phyloP scores from a whole-genome alignment of 352 stramenopile species.

The Phytophthora tentaculata region DNA sequence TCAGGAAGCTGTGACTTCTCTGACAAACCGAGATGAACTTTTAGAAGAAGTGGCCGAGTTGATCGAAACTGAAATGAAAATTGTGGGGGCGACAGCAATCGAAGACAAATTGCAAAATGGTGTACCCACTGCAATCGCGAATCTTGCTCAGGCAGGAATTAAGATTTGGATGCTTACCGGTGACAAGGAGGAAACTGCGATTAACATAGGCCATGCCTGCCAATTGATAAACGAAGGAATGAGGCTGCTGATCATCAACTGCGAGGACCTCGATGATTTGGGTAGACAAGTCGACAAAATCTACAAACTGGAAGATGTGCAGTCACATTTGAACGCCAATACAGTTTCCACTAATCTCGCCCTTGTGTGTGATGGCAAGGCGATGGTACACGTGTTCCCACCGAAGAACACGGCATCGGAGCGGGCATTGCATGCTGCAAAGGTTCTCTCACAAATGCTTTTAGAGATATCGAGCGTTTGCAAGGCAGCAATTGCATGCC shows the following conservation, averaged over 20 bases:
- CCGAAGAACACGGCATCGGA: constrained; percentile 49
- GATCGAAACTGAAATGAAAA: constrained; percentile 78
- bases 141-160: constrained; percentile 90
- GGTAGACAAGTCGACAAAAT: constrained; percentile 58
- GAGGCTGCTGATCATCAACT: constrained; percentile 59
- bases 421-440: constrained; percentile 43
- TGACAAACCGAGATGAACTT: constrained; percentile 61
- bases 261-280: constrained; percentile 51
- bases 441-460: constrained; percentile 56
- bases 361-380: constrained; percentile 75
- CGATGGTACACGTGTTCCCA: constrained; percentile 75
- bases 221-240: constrained; percentile 75
- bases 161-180: constrained; percentile 96
- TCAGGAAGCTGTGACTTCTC: constrained; percentile 62
- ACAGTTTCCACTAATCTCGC: constrained; percentile 60
- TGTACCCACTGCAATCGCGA: constrained; percentile 87
- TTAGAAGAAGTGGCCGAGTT: constrained; percentile 62
- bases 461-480: constrained; percentile 67
- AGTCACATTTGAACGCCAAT: constrained; percentile 47
- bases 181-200: constrained; percentile 95
- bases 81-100: constrained; percentile 91
- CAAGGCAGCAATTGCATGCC: constrained; percentile 79
- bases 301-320: constrained; percentile 52
- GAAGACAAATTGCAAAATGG: constrained; percentile 94
- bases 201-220: constrained; percentile 92